phyloP scores from a whole-genome alignment of 2,329 filamentous ascomycete genomes.

The Fusarium virguliforme region DNA sequence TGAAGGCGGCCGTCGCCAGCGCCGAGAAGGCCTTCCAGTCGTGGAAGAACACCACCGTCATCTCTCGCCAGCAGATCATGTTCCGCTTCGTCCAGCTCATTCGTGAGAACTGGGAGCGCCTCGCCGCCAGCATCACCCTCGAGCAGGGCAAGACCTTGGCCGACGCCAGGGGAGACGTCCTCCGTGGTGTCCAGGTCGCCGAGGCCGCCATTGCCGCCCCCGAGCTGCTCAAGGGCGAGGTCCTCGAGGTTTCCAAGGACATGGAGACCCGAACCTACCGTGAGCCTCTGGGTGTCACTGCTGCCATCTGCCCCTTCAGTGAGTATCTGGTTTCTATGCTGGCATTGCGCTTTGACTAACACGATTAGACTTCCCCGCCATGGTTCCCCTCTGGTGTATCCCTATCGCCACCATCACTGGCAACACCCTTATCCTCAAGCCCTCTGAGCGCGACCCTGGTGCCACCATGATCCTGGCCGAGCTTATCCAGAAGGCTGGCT shows the following conservation, averaged over 20 bases:
- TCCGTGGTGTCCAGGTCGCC: constrained; percentile 86
- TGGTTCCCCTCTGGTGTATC: constrained; percentile 94
- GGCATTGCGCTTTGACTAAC: constrained; percentile 26
- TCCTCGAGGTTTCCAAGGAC: constrained; percentile 88
- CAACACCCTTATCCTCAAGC: constrained; percentile 89
- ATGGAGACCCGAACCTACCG: constrained; percentile 90
- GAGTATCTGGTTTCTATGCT: constrained; percentile 54
- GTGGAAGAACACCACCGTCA: constrained; percentile 81
- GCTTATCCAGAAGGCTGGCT: constrained; percentile 84
- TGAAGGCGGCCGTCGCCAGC: constrained; percentile 81
- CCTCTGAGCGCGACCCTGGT: constrained; percentile 87
- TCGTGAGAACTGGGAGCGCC: constrained; percentile 86
- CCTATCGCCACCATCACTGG: constrained; percentile 87
- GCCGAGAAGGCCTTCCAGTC: constrained; percentile 82
- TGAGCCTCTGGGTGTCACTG: constrained; percentile 85
- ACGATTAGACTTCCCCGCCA: constrained; percentile 84
- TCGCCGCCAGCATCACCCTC: constrained; percentile 87
- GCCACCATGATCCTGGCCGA: constrained; percentile 89
- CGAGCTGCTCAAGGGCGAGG: constrained; percentile 85
- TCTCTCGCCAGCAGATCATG: constrained; percentile 87
- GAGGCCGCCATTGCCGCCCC: constrained; percentile 87
- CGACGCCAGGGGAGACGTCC: constrained; percentile 85
- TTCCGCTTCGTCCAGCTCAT: constrained; percentile 88
- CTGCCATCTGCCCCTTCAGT: constrained; percentile 92
- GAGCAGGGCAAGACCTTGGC: constrained; percentile 93